phyloP scores from a whole-genome alignment of 176 grass and related monocot genomes.

The Oryza rufipogon region DNA sequence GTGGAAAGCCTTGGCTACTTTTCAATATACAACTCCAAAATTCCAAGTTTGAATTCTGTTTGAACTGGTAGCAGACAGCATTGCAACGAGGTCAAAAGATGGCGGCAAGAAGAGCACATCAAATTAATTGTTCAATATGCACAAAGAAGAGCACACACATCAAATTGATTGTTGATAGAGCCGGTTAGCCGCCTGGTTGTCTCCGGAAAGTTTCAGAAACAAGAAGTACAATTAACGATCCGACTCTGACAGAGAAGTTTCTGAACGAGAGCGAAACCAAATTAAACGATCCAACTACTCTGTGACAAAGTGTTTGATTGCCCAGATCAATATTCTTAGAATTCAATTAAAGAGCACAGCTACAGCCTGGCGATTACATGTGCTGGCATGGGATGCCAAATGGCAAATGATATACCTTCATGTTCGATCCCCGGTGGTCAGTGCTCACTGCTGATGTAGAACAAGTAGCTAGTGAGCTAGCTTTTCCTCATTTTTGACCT shows the following conservation, averaged over 20 bases:
- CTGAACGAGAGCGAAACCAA: background rate
- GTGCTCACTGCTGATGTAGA: slow-evolving; percentile 4
- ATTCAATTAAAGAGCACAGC: background rate
- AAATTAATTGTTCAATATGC: background rate
- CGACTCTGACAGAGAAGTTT: background rate
- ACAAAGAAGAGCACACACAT: background rate
- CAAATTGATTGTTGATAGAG: background rate
- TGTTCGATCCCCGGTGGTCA: background rate
- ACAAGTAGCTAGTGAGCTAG: slow-evolving; percentile 22
- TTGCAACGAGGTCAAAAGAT: background rate
- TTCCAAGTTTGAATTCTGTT: background rate
- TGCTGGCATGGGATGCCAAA: background rate
- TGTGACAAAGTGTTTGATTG: background rate
- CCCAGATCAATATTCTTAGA: background rate
- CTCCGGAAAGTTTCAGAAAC: background rate
- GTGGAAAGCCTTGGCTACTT: no score
- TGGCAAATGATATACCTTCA: background rate
- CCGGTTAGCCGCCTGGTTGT: background rate
- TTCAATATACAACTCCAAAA: background rate
- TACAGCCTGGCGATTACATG: slow-evolving; percentile 1
- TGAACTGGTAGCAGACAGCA: background rate
- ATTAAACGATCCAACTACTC: background rate
- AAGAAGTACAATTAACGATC: background rate
- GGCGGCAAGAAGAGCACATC: background rate
- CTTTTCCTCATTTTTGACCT: slow-evolving; percentile 80